Evolutionary conservation across 257 asterid genomes (phyloP), one percentile per base, ranked within the genome.

Genomic region (Ligustrum vulgare): DNA sequence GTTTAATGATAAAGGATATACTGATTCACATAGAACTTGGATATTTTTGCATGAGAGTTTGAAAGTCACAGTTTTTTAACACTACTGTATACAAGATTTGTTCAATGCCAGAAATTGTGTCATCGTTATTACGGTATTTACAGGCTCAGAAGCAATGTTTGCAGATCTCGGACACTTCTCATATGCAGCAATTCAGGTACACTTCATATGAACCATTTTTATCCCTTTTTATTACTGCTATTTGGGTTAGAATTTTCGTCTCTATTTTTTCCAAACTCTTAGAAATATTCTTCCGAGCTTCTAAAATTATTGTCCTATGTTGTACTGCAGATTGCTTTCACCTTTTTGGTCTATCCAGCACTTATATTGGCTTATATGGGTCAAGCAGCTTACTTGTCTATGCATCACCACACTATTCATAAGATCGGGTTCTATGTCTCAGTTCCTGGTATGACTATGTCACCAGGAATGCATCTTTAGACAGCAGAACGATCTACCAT

Each of bases 91-190:
- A 15, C 54, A 45, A 45, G 54, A 13, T 13, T 13, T 13, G 6
- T 45, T 45, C 54, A 13, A 15, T 45, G 47, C n/a, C n/a, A 45
- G n/a, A 13, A 45, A 15, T 72, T 64, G 11, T 64, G 6, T 45
- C 13, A n/a, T 58, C 34, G 22, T 25, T 0, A n/a, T 74, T 63
- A 63, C 47, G 33, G 37, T 74, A 22, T 25, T 69, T 79, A 80
- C 94, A 94, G 98, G 98, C 43, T 92, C 97, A 2, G 98, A 94
- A 83, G 98, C 98, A 69, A 94, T 94, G 98, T 94, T 94, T 84
- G 98, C 98, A 8, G 97, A 94, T 83, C 97, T 94, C 32, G 98
- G 98, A 77, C 98, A 94, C 82, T 94, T 94, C 81, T 92, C 97
- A 16, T 81, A 94, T 75, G 79, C 90, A 75, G 98, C 98, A 72